Conservation (phyloP, 2,329 filamentous ascomycete species). For the Fusarium siculi region DNA sequence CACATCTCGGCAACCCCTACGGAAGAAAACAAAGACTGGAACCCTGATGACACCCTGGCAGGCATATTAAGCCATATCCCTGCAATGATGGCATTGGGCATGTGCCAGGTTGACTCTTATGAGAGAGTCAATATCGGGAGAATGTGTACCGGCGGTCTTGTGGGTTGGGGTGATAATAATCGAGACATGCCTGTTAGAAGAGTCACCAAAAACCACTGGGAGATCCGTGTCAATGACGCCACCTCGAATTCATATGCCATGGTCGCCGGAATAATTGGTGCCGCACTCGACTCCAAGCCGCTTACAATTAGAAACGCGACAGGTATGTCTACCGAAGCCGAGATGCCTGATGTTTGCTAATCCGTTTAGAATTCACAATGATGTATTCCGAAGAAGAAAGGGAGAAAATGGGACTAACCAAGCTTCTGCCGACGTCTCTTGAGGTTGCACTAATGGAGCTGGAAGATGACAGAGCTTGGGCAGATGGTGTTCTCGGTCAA, state of each 20-base stretch:
- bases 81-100: not conserved
- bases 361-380: not conserved
- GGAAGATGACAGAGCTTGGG: not conserved
- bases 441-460: not conserved
- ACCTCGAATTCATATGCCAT: constrained; percentile 12
- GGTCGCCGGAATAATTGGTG: not conserved
- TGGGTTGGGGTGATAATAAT: constrained; percentile 13
- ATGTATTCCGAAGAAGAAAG: constrained; percentile 1
- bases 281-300: not conserved
- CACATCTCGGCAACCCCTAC: not conserved
- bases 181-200: constrained; percentile 12
- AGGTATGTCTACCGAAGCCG: not conserved
- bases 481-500: not conserved
- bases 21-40: not conserved
- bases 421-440: not conserved
- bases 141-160: constrained; percentile 1
- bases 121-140: not conserved
- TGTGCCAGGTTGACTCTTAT: constrained; percentile 11
- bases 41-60: not conserved
- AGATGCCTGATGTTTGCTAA: not conserved
- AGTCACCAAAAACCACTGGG: constrained; percentile 9
- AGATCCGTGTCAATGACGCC: not conserved
- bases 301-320: not conserved
- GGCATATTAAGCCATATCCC: constrained; percentile 7
- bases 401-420: not conserved